Conservation (phyloP, 2,329 filamentous ascomycete species). For the Aspergillus texensis region DNA sequence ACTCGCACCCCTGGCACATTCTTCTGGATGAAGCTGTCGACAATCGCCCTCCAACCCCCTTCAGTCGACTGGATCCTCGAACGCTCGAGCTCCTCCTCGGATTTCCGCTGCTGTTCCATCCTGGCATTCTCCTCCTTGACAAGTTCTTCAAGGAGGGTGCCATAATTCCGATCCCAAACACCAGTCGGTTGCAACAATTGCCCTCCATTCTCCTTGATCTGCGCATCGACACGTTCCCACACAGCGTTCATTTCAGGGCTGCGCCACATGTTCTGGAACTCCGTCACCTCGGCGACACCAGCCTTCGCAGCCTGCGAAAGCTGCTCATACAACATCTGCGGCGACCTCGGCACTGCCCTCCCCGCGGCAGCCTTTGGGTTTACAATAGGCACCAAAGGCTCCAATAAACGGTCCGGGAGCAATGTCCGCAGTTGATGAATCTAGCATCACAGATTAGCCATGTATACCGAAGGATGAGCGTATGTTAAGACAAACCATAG, state of each 20-base stretch:
- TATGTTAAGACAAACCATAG: constrained; percentile 23
- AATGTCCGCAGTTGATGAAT: constrained; percentile 47
- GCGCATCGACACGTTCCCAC: constrained; percentile 40
- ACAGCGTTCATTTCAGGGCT: constrained; percentile 43
- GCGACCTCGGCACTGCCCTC: constrained; percentile 34
- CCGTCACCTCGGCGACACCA: constrained; percentile 40
- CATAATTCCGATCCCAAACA: constrained; percentile 47
- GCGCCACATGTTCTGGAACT: constrained; percentile 45
- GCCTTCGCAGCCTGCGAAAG: constrained; percentile 38
- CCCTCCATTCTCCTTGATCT: constrained; percentile 41
- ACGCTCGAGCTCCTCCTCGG: constrained; percentile 35
- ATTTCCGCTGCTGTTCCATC: constrained; percentile 27
- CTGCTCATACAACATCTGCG: constrained; percentile 37
- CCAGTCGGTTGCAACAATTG: constrained; percentile 39
- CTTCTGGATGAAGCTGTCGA: constrained; percentile 34
- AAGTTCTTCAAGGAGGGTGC: constrained; percentile 35
- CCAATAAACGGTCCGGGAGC: constrained; percentile 44
- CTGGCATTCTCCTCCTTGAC: constrained; percentile 30
- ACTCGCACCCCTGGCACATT: constrained; percentile 34
- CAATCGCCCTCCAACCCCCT: constrained; percentile 36
- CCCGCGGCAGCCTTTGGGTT: constrained; percentile 29
- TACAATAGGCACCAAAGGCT: constrained; percentile 43
- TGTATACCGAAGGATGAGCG: neutral
- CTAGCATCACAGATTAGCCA: constrained; percentile 27
- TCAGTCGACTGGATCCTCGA: constrained; percentile 29